Conservation (phyloP, 257 asterid genomes). For the Lycium ferocissimum region DNA sequence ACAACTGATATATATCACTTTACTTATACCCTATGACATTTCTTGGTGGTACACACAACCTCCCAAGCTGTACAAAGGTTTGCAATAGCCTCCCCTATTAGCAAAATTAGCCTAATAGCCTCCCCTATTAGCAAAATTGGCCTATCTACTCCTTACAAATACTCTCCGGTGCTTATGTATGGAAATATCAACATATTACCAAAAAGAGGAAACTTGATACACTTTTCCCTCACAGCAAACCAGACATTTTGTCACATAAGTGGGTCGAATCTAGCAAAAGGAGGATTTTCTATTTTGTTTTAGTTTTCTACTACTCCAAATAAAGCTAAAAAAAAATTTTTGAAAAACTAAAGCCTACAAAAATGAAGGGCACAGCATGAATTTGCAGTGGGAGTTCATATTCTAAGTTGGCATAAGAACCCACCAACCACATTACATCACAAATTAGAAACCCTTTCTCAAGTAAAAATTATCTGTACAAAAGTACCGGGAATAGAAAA, state of each 20-base stretch:
- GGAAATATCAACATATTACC: neutral
- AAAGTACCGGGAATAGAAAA: conserved; percentile 1
- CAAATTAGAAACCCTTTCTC: conserved; percentile 11
- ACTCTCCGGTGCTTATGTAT: neutral
- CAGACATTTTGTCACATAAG: neutral
- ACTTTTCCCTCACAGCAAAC: neutral
- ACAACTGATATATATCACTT: neutral
- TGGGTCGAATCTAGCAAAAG: neutral
- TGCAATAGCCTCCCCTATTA: conserved; percentile 9
- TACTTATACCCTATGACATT: conserved; percentile 1
- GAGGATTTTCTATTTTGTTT: neutral
- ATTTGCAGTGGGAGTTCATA: neutral
- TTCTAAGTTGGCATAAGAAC: conserved; percentile 5
- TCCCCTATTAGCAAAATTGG: conserved; percentile 16
- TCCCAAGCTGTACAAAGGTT: neutral
- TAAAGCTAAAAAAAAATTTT: neutral
- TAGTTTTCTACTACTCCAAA: neutral
- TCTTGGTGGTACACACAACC: conserved; percentile 19
- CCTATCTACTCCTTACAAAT: neutral
- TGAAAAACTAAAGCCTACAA: neutral
- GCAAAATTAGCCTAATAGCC: conserved; percentile 7
- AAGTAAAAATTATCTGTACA: neutral
- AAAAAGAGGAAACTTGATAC: neutral
- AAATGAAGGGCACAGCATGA: conserved; percentile 7
- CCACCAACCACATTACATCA: neutral